Evolutionary conservation across 371 early-diverging fungal species (phyloP), one percentile per base, ranked within the genome.

Genomic region (Mucor plumbeus): DNA sequence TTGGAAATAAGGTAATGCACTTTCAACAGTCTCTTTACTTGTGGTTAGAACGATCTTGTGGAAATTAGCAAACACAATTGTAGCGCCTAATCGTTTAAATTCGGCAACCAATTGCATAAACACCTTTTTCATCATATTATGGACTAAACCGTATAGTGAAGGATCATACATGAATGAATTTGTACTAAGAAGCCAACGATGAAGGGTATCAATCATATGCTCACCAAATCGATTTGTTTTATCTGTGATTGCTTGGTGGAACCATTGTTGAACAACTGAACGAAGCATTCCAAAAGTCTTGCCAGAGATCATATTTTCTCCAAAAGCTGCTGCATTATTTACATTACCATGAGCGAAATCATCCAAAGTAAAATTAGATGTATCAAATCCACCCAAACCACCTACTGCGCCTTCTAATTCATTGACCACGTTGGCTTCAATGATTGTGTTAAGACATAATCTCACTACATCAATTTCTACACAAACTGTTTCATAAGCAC

Each of bases 51-150:
- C 85, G 35, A 99, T 74, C 66, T 89, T 89, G 67, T 92, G 90
- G 38, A 92, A 88, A 47, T 86, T 92, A 47, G 94, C 96, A 73
- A 88, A 91, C 13, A 97, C 87, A 11, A 96, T 80, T 5, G 78
- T 79, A 7, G 91, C 86, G 9, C 97, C 97, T 13, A 96, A 77
- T 11, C 86, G 77, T 59, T 87, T 88, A 65, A 95, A 84, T 71
- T 94, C 95, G 8, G 90, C 89, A 13, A 93, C 77, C 40, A 99
- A 79, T 70, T 91, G 91, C 81, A 91, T 68, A 71, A 94, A 94
- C 26, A 91, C 89, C 71, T 94, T 94, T 69, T 89, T 90, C 96
- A 97, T 97, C 81, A 96, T 78, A 31, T 88, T 83, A 60, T 94
- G 90, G 5, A 99, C 84, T 40, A 93, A 75, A 1, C 79, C 80